Conservation (phyloP, 1,284 basidiomycete species). For the Heterobasidion parviporum region DNA sequence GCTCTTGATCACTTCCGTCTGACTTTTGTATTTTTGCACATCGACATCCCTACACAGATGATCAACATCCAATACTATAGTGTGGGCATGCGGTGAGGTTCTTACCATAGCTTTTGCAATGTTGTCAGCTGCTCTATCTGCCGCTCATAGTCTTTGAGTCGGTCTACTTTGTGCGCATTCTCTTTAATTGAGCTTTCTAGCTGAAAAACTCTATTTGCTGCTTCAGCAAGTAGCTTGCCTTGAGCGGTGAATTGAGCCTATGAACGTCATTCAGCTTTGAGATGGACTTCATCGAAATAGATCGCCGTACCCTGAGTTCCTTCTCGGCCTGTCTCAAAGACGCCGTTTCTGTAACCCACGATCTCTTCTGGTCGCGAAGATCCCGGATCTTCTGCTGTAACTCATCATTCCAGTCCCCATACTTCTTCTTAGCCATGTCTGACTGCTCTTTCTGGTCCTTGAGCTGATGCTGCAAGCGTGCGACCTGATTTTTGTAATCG, state of each 20-base stretch:
- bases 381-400: slow-evolving; percentile 58
- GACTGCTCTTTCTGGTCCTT: slow-evolving; percentile 59
- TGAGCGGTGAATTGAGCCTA: slow-evolving; percentile 66
- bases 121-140: slow-evolving; percentile 66
- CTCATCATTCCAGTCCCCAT: slow-evolving; percentile 66
- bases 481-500: slow-evolving; percentile 60
- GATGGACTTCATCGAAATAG: not conserved
- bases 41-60: slow-evolving; percentile 53
- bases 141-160: slow-evolving; percentile 62
- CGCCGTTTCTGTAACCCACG: slow-evolving; percentile 55
- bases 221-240: slow-evolving; percentile 53
- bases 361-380: slow-evolving; percentile 60
- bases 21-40: slow-evolving; percentile 58
- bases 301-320: slow-evolving; percentile 45
- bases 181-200: slow-evolving; percentile 62
- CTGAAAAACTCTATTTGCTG: slow-evolving; percentile 48
- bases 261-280: slow-evolving; percentile 1
- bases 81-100: not conserved
- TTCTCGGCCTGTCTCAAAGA: slow-evolving; percentile 55
- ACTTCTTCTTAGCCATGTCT: slow-evolving; percentile 53
- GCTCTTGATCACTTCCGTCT: slow-evolving; percentile 46
- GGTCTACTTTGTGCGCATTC: slow-evolving; percentile 64
- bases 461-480: slow-evolving; percentile 51
- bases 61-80: not conserved
- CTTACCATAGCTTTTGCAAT: slow-evolving; percentile 64